These are phyloP conservation scores for Tricholoma sp. DNA, from an alignment of 768 basidiomycete genomes.

Conservation along the genomic window DNA sequence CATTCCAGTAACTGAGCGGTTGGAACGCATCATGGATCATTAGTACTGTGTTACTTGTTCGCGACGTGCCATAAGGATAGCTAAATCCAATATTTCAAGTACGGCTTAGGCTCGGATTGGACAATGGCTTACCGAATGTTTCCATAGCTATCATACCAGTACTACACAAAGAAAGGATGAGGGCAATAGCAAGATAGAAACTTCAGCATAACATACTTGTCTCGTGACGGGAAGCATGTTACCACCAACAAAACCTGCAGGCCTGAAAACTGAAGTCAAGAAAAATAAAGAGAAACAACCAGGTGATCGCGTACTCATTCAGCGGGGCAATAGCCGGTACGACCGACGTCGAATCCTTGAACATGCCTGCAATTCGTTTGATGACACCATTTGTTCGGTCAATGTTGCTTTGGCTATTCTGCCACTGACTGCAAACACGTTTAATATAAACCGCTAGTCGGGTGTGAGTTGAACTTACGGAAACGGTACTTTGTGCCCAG, in stretches of 20 bases:
- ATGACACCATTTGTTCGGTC: conserved; percentile 64
- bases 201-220: conserved; percentile 28
- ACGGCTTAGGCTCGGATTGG: background rate
- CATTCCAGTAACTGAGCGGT: conserved; percentile 61
- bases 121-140: conserved; percentile 53
- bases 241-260: conserved; percentile 61
- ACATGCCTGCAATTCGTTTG: conserved; percentile 55
- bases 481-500: conserved; percentile 55
- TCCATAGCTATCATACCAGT: conserved; percentile 72
- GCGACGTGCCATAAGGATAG: conserved; percentile 29
- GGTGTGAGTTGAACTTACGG: conserved; percentile 36
- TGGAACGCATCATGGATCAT: conserved; percentile 81
- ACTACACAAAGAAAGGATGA: conserved; percentile 34
- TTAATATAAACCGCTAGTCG: conserved; percentile 1
- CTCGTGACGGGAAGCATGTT: conserved; percentile 43
- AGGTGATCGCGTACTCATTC: conserved; percentile 55
- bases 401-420: conserved; percentile 59
- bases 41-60: conserved; percentile 59
- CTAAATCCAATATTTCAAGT: conserved; percentile 16
- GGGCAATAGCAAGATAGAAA: background rate
- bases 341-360: conserved; percentile 43
- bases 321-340: conserved; percentile 70
- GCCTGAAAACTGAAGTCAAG: conserved; percentile 35
- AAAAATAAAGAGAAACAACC: background rate
- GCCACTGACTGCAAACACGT: conserved; percentile 46